Evolutionary conservation across 2,329 filamentous ascomycete species (phyloP).

Genomic region (Setomelanomma holmii): DNA sequence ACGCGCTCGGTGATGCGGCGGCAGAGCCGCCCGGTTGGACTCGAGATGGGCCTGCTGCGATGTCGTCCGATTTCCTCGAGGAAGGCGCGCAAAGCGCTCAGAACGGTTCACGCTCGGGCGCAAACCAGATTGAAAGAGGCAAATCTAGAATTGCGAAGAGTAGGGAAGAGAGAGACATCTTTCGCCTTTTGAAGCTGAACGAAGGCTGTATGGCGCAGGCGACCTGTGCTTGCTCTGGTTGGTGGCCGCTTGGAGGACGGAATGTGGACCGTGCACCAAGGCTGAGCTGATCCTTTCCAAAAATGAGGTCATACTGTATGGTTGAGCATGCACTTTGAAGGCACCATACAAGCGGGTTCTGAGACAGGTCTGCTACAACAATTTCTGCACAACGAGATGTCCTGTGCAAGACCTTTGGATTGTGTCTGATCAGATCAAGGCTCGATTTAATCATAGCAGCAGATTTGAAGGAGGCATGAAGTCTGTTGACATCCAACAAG

Average conservation of each 20-base stretch:
- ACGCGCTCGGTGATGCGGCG: background rate
- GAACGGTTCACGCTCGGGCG: background rate
- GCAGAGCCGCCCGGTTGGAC: background rate
- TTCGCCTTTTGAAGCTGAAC: background rate
- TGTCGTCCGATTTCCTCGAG: background rate
- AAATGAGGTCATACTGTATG: too few species aligned
- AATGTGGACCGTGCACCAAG: background rate
- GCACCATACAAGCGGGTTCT: too few species aligned
- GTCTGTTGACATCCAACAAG: too few species aligned
- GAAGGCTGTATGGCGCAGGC: background rate
- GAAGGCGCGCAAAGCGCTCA: background rate
- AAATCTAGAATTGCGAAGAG: background rate
- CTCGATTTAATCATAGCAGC: too few species aligned
- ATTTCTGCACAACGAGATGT: too few species aligned
- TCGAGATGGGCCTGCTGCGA: background rate
- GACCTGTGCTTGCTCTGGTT: background rate
- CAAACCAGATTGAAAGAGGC: too few species aligned
- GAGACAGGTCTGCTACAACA: too few species aligned
- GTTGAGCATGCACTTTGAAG: too few species aligned
- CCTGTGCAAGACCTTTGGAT: too few species aligned
- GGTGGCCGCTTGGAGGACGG: background rate
- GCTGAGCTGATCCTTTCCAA: too few species aligned
- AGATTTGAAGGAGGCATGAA: too few species aligned
- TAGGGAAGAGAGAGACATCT: background rate
- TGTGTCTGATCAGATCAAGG: too few species aligned